phyloP scores from a whole-genome alignment of 2,329 filamentous ascomycete species.

The Microdochium paspali region DNA sequence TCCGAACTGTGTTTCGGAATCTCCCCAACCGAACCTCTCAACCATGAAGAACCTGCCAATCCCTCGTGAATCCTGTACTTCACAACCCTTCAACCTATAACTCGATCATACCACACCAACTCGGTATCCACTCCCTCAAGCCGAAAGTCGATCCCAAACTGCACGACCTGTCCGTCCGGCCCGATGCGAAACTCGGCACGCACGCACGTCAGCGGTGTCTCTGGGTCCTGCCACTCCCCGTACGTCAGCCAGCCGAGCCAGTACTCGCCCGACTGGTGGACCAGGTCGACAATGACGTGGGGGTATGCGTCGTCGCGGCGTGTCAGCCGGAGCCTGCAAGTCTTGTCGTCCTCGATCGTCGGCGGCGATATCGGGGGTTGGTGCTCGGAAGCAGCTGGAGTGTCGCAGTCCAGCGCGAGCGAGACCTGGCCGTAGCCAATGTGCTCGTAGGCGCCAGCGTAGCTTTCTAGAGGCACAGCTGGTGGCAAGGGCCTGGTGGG shows the following conservation, averaged over 20 bases:
- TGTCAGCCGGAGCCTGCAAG: background rate
- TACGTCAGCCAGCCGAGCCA: constrained; percentile 3
- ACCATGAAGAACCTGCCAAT: too few relatives aligned
- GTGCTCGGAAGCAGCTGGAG: too few relatives aligned
- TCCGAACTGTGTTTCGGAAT: too few relatives aligned
- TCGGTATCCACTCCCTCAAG: constrained; percentile 4
- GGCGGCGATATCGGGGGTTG: too few relatives aligned
- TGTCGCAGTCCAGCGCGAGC: constrained; percentile 2
- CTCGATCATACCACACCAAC: constrained; percentile 6
- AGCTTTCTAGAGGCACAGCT: constrained; percentile 1
- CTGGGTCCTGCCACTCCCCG: background rate
- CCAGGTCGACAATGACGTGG: background rate
- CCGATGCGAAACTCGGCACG: constrained; percentile 5
- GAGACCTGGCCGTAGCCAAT: constrained; percentile 5
- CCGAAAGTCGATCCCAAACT: constrained; percentile 2
- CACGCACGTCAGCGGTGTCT: background rate
- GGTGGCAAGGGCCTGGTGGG: constrained; percentile 5
- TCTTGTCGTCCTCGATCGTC: background rate
- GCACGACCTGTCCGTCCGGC: constrained; percentile 2
- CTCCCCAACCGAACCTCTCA: too few relatives aligned
- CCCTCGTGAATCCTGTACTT: too few relatives aligned
- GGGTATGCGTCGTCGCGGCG: background rate
- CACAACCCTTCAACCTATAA: background rate
- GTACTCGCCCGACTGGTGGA: constrained; percentile 2
- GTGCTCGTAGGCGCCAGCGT: constrained; percentile 5